These are phyloP conservation scores for Dactylellina haptotyla DNA, from an alignment of 2,329 filamentous ascomycete species.

Conservation along the genomic window DNA sequence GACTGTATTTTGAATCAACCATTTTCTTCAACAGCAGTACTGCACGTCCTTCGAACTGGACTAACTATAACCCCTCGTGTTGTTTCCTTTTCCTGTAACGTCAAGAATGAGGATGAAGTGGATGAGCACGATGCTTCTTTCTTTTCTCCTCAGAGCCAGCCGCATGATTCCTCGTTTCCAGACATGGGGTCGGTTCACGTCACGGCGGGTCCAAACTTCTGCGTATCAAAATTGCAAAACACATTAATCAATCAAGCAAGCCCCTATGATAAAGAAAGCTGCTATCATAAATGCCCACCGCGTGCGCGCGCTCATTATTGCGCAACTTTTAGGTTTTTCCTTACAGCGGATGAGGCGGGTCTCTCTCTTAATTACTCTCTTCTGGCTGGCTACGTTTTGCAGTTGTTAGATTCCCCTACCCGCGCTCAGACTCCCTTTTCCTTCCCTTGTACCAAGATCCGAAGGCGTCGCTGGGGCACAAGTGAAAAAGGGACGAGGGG, in stretches of 20 bases:
- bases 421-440: constrained; percentile 36
- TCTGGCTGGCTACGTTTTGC: background rate
- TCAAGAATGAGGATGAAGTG: no score
- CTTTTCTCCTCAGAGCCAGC: background rate
- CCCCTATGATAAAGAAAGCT: no score
- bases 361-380: constrained; percentile 18
- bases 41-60: no score
- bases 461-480: constrained; percentile 48
- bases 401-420: constrained; percentile 11
- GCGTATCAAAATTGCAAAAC: constrained; percentile 19
- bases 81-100: no score
- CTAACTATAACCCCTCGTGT: no score
- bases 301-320: constrained; percentile 49
- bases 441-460: constrained; percentile 46
- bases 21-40: no score
- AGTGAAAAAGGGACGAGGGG: no score
- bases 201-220: no score
- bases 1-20: constrained; percentile 11
- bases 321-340: constrained; percentile 40
- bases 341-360: constrained; percentile 52
- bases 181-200: constrained; percentile 29
- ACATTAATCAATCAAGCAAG: constrained; percentile 11
- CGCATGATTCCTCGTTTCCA: constrained; percentile 18
- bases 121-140: background rate
- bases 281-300: no score